Conservation (phyloP, 352 stramenopile genomes). For the Pythium graminicola region DNA sequence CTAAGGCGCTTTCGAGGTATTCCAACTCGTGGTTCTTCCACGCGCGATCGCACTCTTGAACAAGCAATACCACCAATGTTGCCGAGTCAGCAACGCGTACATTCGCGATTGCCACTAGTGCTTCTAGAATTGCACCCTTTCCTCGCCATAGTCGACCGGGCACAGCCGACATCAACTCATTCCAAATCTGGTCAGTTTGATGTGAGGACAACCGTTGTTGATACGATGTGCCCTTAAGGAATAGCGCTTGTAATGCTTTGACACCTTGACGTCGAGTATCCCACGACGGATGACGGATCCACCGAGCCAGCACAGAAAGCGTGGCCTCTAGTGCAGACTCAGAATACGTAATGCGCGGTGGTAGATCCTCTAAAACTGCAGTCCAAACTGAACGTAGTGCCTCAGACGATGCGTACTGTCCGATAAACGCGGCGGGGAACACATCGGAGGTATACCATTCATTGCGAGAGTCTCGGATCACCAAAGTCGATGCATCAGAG, state of each 20-base stretch:
- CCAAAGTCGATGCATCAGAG: slow-evolving; percentile 27
- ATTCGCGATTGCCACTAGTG: slow-evolving; percentile 44
- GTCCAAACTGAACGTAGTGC: slow-evolving; percentile 47
- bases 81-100: slow-evolving; percentile 23
- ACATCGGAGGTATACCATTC: slow-evolving; percentile 62
- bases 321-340: slow-evolving; percentile 38
- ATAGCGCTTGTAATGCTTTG: slow-evolving; percentile 53
- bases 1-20: slow-evolving; percentile 64
- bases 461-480: slow-evolving; percentile 36
- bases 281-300: slow-evolving; percentile 67
- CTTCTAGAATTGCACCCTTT: slow-evolving; percentile 69
- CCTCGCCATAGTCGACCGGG: slow-evolving; percentile 68
- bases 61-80: slow-evolving; percentile 33
- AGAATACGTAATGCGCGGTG: slow-evolving; percentile 52
- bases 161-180: slow-evolving; percentile 40
- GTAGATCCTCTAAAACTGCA: slow-evolving; percentile 56
- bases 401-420: slow-evolving; percentile 51
- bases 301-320: slow-evolving; percentile 33
- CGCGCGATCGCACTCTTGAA: slow-evolving; percentile 55
- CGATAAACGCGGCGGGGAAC: slow-evolving; percentile 69
- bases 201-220: slow-evolving; percentile 31
- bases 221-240: slow-evolving; percentile 35
- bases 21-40: slow-evolving; percentile 55
- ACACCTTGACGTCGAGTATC: slow-evolving; percentile 66
- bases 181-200: slow-evolving; percentile 48